Base-by-base conservation (phyloP, 768 basidiomycete genomes). In the Leccinum rimulosum region DNA sequence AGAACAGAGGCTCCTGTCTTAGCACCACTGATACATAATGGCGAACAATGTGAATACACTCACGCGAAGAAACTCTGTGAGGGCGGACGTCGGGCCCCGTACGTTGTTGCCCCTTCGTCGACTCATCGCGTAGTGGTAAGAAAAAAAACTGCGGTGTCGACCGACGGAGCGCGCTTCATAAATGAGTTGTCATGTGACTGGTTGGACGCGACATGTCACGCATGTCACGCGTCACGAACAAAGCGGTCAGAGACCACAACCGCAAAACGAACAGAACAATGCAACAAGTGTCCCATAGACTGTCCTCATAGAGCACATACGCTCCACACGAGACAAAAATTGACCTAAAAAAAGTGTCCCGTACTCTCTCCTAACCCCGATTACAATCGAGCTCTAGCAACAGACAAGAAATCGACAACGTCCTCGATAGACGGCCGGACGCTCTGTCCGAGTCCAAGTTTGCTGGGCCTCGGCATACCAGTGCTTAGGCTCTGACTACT, bases 31-130 rank as follows among this genome's bases (percentile, higher is more conserved):
- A n/a, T 6, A 10, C n/a, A 12, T 45, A 10, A 45, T 19, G 17
- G 40, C n/a, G n/a, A 40, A n/a, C 19, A 12, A 19, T 45, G n/a
- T 40, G 40, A 12, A 25, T 4, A n/a, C 27, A 72, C 77, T 30
- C 59, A 89, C 92, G 66, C 82, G 82, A 35, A 94, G 75, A 64
- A 89, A 94, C 62, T 91, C 89, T 36, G 92, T 93, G 12, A 94
- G 74, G 0, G 92, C 92, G 22, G 90, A 93, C 0, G 88, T 84
- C 3, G 93, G 92, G 0, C 93, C 92, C 12, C 88, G 83, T 47
- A 93, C 84, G 59, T 89, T 89, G 70, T 84, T 83, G 1, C 57
- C 36, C 49, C 71, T 63, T 56, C 71, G 61, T 56, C 71, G 62
- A 54, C 73, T 73, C 71, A 74, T 72, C 6, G 30, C 43, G 43